Conservation (phyloP, 441 rosid species). For the Corymbia citriodora region DNA sequence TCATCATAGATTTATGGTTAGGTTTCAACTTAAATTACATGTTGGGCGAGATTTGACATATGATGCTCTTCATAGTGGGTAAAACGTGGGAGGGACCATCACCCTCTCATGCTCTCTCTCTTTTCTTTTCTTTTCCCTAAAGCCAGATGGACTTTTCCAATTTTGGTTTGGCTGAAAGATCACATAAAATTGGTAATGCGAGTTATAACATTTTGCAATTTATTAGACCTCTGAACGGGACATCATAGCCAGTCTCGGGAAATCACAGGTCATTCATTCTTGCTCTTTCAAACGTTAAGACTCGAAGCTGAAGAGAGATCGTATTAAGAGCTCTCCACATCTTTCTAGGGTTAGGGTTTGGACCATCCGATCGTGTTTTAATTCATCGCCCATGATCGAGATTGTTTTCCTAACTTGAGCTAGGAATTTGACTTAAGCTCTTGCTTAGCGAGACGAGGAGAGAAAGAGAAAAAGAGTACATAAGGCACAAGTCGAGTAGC, state of each 20-base stretch:
- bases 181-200: neutral
- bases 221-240: neutral
- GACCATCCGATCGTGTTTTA: neutral
- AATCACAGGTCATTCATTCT: neutral
- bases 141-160: neutral
- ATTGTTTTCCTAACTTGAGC: neutral
- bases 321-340: neutral
- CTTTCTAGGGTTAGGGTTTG: neutral
- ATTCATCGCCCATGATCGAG: neutral
- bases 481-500: neutral
- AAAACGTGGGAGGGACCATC: neutral
- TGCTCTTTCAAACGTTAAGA: neutral
- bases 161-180: neutral
- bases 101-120: neutral
- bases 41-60: neutral
- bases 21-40: too few relatives aligned
- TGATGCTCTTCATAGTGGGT: neutral
- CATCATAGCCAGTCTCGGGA: neutral
- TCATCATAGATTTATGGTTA: neutral
- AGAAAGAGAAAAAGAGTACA: too few relatives aligned
- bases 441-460: neutral
- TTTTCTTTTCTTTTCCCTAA: too few relatives aligned
- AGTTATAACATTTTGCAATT: neutral
- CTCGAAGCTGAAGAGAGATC: neutral
- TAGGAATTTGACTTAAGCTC: neutral